These are phyloP conservation scores for Sarocladium strictum DNA, from an alignment of 2,329 filamentous ascomycete genomes.

Conservation along the genomic window DNA sequence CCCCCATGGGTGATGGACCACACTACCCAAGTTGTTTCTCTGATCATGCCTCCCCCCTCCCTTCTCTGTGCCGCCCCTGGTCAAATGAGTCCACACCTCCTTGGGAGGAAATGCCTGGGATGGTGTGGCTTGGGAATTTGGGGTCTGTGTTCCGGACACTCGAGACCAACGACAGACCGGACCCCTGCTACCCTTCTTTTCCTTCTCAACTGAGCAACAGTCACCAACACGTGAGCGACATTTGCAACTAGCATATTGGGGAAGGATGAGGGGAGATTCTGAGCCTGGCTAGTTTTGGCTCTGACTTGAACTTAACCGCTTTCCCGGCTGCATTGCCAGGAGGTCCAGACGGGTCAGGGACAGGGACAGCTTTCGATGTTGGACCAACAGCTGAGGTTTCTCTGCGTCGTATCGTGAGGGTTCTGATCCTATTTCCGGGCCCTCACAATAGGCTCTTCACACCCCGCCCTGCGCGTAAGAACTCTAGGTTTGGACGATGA, in stretches of 20 bases:
- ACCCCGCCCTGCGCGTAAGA: neutral
- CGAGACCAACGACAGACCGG: neutral
- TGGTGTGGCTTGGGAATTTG: conserved; percentile 7
- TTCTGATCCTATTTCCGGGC: neutral
- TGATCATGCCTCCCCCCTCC: neutral
- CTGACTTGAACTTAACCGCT: conserved; percentile 3
- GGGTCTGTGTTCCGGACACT: conserved; percentile 5
- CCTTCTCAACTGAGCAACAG: neutral
- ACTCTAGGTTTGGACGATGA: neutral
- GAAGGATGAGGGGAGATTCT: neutral
- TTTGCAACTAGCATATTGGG: neutral
- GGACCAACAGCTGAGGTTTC: neutral
- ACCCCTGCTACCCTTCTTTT: neutral
- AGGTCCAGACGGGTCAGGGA: neutral
- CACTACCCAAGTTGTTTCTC: conserved; percentile 1
- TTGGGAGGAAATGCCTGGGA: neutral
- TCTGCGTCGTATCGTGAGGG: no score
- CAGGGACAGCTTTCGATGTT: neutral
- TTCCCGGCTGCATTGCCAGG: neutral
- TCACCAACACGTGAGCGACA: neutral
- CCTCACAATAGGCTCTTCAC: neutral
- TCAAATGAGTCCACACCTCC: conserved; percentile 4
- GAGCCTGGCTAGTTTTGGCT: neutral
- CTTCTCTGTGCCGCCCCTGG: conserved; percentile 3
- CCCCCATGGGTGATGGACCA: neutral